Evolutionary conservation across 2,329 filamentous ascomycete genomes (phyloP), one percentile per base, ranked within the genome.

Genomic region (Clonostachys chloroleuca): DNA sequence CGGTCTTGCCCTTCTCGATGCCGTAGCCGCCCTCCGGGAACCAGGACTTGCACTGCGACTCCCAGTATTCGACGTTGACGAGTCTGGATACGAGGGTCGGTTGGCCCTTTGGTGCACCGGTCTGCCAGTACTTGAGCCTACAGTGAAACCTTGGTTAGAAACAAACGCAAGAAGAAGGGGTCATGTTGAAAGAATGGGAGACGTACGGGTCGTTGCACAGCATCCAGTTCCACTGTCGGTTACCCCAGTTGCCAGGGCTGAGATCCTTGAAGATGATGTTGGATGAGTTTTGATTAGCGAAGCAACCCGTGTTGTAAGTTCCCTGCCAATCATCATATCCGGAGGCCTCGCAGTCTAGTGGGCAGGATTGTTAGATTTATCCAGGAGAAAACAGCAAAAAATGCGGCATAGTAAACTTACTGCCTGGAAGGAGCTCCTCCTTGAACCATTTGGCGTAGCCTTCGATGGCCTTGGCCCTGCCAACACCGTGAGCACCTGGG

Each of bases 191-290:
- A 12, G 44, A 7, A 34, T 35, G 30, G 20, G 17, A 48, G 80
- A 74, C n/a, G 42, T 52, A 58, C 55, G 81, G 80, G 58, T 84
- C 78, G 56, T 84, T 84, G 68, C 82, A 84, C 2, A 73, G 67
- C 61, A 83, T 72, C 80, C 81, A 85, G 8, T 68, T 59, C 80
- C 79, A 85, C 51, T 81, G 77, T 0, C 78, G 63, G 52, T 77
- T 68, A 16, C 65, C 54, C 0, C 55, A 46, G 56, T 83, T 83
- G 43, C 52, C 52, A 6, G 76, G 63, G 2, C 62, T 65, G 16
- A 57, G 61, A 57, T 84, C 77, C 5, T 72, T 76, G 61, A 68
- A 84, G 3, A 77, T 52, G 0, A 72, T 66, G 50, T 66, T 78
- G 17, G 63, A 66, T 7, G 65, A 51, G 53, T 83, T 73, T 59